A percentile compares a stretch with the other conserved stretches of the same genome.
phyloP scores from a whole-genome alignment of 345 rosid genomes.

The Chamaenerion angustifolium region DNA sequence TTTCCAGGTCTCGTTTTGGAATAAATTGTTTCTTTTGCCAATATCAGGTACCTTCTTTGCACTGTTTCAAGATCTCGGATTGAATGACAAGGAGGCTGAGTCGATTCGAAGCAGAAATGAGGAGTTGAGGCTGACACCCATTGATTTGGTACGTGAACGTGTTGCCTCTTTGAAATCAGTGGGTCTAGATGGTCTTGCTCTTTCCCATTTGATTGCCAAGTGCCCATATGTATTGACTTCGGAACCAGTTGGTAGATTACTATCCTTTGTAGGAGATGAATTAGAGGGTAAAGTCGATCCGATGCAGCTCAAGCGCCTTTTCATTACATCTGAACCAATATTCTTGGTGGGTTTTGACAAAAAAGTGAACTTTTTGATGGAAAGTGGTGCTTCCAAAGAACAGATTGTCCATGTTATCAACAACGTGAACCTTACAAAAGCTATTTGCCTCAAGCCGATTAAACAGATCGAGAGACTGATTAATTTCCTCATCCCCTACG shows the following conservation, averaged over 20 bases:
- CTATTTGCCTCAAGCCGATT: constrained; percentile 37
- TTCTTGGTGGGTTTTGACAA: constrained; percentile 27
- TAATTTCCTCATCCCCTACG: constrained; percentile 40
- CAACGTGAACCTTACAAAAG: constrained; percentile 44
- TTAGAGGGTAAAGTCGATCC: constrained; percentile 40
- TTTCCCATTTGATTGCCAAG: constrained; percentile 36
- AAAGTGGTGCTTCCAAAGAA: constrained; percentile 33
- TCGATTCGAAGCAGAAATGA: constrained; percentile 26
- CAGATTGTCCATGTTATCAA: constrained; percentile 45
- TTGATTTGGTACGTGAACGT: constrained; percentile 23
- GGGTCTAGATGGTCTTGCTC: constrained; percentile 31
- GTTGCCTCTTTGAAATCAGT: constrained; percentile 32
- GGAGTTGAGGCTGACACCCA: constrained; percentile 18
- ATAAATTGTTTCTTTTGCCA: not conserved
- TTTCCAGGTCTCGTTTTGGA: not conserved
- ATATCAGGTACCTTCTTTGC: constrained; percentile 19
- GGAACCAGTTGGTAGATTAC: constrained; percentile 28
- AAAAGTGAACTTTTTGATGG: constrained; percentile 19
- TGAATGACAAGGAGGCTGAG: constrained; percentile 22
- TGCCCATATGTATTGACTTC: constrained; percentile 34
- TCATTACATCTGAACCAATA: constrained; percentile 33
- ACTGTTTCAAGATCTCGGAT: constrained; percentile 10
- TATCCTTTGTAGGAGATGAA: constrained; percentile 27
- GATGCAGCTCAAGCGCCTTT: constrained; percentile 28
- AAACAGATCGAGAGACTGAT: constrained; percentile 46